Evolutionary conservation across 805 yeast genomes (phyloP), one percentile per base, ranked within the genome.

Genomic region (Candida cerambycidarum): DNA sequence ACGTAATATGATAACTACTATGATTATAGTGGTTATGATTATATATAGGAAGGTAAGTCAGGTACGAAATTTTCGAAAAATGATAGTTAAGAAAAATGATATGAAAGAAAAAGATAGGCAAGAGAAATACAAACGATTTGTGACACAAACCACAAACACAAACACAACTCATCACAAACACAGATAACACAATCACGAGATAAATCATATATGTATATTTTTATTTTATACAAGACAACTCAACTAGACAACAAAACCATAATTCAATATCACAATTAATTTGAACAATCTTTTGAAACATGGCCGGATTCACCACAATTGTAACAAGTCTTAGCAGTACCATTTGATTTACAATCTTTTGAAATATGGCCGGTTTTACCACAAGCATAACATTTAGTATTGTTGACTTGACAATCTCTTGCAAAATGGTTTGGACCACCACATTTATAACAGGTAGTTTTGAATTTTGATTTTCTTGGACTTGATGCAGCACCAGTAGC

Each of bases 361-460:
- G 93, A 82, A 57, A 88, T 81, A 74, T 90, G 97, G 44, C 97
- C 97, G 50, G 79, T 73, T 67, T 83, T 81, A 56, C 96, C 96
- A 70, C 97, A 89, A 49, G 90, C 85, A 78, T 88, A 90, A 71
- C 97, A 89, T 70, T 87, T 87, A 62, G 81, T 76, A 42, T 56
- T 56, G 44, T 80, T 77, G 54, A 81, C 82, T 64, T 82, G 84
- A 70, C 96, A 88, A 67, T 88, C 95, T 72, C 87, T 84, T 52
- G 96, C 95, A 70, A 83, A 84, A 67, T 89, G 96, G 80, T 87
- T 87, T 61, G 93, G 89, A 52, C 92, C 93, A 60, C 95, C 95
- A 65, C 95, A 87, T 70, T 83, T 87, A 82, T 84, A 85, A 70
- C 96, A 87, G 45, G 87, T 78, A 48, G 83, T 70, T 13, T 43